These are phyloP conservation scores for Petunia axillaris DNA, from an alignment of 257 asterid genomes.

Conservation along the genomic window DNA sequence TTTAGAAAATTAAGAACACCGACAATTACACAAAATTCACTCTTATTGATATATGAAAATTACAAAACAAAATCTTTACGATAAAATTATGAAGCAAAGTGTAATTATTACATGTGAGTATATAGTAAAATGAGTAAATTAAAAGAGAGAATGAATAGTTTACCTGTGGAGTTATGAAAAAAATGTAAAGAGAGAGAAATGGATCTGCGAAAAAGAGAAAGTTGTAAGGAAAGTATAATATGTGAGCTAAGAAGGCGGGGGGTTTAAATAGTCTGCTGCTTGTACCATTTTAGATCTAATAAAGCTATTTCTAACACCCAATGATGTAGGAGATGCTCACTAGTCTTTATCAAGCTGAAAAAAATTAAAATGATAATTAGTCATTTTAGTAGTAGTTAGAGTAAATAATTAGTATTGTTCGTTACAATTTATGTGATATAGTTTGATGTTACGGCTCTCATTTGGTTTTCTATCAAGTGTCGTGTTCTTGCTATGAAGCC, in stretches of 20 bases:
- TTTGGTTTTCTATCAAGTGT: too few species aligned
- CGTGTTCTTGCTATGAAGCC: too few species aligned
- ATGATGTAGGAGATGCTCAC: neutral
- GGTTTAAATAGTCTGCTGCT: slow-evolving; percentile 1
- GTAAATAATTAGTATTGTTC: too few species aligned
- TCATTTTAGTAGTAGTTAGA: too few species aligned
- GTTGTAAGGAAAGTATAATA: slow-evolving; percentile 26
- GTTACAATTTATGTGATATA: too few species aligned
- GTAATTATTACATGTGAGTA: neutral
- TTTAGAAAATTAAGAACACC: neutral
- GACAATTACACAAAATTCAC: slow-evolving; percentile 1
- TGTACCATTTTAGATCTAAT: neutral
- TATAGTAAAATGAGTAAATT: neutral
- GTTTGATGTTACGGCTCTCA: too few species aligned
- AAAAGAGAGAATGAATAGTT: neutral
- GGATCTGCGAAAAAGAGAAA: neutral
- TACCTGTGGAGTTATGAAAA: neutral
- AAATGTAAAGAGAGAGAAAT: neutral
- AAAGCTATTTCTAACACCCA: neutral
- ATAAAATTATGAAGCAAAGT: neutral
- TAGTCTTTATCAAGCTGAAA: neutral
- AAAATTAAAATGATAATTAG: too few species aligned
- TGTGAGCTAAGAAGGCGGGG: slow-evolving; percentile 32
- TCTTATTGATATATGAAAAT: neutral
- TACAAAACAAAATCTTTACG: neutral